phyloP scores from a whole-genome alignment of 2,329 filamentous ascomycete genomes.

The Xylariomycetidae sp. region DNA sequence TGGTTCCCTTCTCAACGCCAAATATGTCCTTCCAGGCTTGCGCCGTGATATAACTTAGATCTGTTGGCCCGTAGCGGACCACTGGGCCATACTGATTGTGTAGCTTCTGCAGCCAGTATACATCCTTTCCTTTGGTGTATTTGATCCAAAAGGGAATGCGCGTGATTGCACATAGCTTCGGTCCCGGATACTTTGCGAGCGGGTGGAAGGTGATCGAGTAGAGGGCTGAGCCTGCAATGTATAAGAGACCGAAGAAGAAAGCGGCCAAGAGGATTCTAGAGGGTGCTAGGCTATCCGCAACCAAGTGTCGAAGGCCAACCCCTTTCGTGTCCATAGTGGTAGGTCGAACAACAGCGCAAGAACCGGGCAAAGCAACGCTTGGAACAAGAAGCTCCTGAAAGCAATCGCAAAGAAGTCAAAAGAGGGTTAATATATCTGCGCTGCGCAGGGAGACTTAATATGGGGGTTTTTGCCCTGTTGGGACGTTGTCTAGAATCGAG shows the following conservation, averaged over 20 bases:
- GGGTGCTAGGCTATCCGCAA: no score
- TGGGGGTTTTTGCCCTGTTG: no score
- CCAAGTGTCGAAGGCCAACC: no score
- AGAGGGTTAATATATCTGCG: no score
- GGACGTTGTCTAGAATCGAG: no score
- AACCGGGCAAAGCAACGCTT: no score
- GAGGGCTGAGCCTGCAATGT: background rate
- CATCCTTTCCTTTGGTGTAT: constrained; percentile 11
- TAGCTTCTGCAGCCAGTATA: constrained; percentile 9
- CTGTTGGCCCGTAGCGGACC: constrained; percentile 14
- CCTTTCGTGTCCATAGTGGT: no score
- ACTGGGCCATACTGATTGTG: constrained; percentile 13
- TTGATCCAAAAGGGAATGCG: constrained; percentile 17
- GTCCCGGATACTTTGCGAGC: constrained; percentile 19
- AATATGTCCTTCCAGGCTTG: constrained; percentile 13
- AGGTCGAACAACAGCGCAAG: no score
- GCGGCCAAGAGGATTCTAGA: background rate
- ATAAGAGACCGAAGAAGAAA: background rate
- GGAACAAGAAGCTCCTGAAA: no score
- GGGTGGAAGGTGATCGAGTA: constrained; percentile 19
- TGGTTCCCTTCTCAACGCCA: background rate
- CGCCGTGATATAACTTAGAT: constrained; percentile 12
- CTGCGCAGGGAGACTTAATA: no score
- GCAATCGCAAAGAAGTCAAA: no score
- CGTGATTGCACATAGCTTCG: constrained; percentile 11